Evolutionary conservation across 2,329 filamentous ascomycete genomes (phyloP), one percentile per base, ranked within the genome.

Genomic region (Xylariales sp.): DNA sequence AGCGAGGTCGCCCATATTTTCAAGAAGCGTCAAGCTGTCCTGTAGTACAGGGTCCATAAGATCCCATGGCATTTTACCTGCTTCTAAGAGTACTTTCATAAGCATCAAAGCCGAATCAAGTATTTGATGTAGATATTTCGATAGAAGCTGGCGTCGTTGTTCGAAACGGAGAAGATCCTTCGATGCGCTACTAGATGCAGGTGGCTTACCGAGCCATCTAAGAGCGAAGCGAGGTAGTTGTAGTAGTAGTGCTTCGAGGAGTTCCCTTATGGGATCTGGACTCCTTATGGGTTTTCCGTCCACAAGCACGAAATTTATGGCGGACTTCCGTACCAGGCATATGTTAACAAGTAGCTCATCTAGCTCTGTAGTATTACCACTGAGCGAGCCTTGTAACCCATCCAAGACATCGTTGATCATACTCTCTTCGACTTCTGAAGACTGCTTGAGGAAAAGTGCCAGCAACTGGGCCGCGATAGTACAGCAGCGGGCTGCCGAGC

Each of bases 81-180:
- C 62, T 28, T 75, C 70, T 3, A 82, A 61, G 15, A 73, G 65
- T 0, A 63, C 56, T 49, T 80, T 84, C 22, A 74, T 58, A 5
- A 80, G 66, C 55, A 77, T 71, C 21, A 84, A 57, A 4, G 76
- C 69, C 4, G 77, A 79, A 43, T 84, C 80, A n/a, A 84, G 65
- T 1, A 77, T 68, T 42, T 74, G 70, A 3, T 69, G 65, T n/a
- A 78, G 68, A 2, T 71, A 70, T 47, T 74, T 73, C 21, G 68
- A 61, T 21, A 81, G 55, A 2, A 72, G 52, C 42, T 76, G 71
- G 25, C 75, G 71, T 27, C 79, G 69, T 48, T 83, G 77, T 47
- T 83, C 78, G 53, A 80, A 80, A 27, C 80, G 74, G 21, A 82
- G 54, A 25, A 74, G 63, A 8, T 78, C 74, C 49, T 83, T 84